Percentiles rank a stretch among this genome's conserved stretches.
Conservation (phyloP, 225 moss, liverwort and hornwort genomes). For the Lunularia cruciata region DNA sequence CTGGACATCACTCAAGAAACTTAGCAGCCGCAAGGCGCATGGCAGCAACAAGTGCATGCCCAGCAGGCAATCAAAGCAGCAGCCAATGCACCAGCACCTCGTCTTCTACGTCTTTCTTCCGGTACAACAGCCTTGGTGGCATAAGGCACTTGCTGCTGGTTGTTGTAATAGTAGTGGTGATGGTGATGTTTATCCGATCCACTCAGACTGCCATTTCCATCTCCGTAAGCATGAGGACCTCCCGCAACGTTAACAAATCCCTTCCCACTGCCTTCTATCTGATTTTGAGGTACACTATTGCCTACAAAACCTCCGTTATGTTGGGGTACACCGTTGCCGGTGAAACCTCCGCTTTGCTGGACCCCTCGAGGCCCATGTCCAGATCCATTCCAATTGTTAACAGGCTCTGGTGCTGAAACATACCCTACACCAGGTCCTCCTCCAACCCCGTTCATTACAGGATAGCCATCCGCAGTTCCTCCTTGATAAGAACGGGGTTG, state of each 20-base stretch:
- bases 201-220: not conserved
- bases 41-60: slow-evolving; percentile 51
- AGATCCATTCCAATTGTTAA: not conserved
- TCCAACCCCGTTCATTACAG: not conserved
- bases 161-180: slow-evolving; percentile 25
- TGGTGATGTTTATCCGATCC: slow-evolving; percentile 29
- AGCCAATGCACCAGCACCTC: slow-evolving; percentile 32
- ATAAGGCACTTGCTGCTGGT: slow-evolving; percentile 2
- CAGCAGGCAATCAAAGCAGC: slow-evolving; percentile 44
- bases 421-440: slow-evolving; percentile 3
- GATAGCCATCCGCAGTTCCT: not conserved
- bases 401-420: slow-evolving; percentile 10
- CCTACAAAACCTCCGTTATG: not conserved
- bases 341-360: not conserved
- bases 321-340: not conserved
- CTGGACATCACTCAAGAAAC: too few species aligned
- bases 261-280: not conserved
- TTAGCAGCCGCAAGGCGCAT: slow-evolving; percentile 24
- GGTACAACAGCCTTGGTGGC: slow-evolving; percentile 1
- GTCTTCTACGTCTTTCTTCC: slow-evolving; percentile 29
- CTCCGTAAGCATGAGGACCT: not conserved
- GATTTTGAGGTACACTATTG: not conserved
- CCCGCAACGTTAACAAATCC: not conserved
- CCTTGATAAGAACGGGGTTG: not conserved
- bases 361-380: not conserved